A percentile compares a stretch with the other conserved stretches of the same genome.
Conservation (phyloP, 2,329 filamentous ascomycete species). For the Stylonectria norvegica region DNA sequence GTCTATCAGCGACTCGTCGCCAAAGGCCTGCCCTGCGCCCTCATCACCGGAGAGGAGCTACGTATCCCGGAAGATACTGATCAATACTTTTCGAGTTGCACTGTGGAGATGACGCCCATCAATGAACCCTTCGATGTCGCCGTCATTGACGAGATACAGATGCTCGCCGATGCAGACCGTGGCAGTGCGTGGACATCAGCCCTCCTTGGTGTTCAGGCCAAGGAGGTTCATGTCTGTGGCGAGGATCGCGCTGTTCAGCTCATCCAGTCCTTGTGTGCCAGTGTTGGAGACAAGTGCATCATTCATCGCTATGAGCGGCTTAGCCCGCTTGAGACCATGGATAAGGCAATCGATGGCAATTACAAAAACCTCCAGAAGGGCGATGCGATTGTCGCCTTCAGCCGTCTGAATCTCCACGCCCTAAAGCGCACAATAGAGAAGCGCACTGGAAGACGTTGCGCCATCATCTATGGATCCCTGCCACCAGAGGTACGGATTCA, state of each 20-base stretch:
- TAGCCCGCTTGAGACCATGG: constrained; percentile 68
- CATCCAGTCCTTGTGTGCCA: constrained; percentile 71
- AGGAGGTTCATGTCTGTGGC: constrained; percentile 89
- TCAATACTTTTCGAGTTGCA: constrained; percentile 72
- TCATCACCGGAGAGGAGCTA: constrained; percentile 90
- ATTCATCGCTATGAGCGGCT: constrained; percentile 82
- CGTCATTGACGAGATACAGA: constrained; percentile 98
- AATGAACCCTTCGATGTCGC: constrained; percentile 70
- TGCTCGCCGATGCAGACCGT: constrained; percentile 77
- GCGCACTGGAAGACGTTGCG: constrained; percentile 73
- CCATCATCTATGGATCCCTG: constrained; percentile 87
- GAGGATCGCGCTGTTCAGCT: constrained; percentile 79
- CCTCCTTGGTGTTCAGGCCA: constrained; percentile 78
- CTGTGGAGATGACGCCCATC: constrained; percentile 80
- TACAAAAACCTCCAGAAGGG: constrained; percentile 74
- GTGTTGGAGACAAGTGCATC: constrained; percentile 76
- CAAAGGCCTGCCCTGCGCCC: constrained; percentile 70
- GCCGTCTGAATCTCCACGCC: constrained; percentile 74
- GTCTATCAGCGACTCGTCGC: constrained; percentile 84
- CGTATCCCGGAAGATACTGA: constrained; percentile 60
- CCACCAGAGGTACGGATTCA: constrained; percentile 90
- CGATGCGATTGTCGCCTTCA: constrained; percentile 87
- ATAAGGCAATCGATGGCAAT: constrained; percentile 58
- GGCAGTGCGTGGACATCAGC: constrained; percentile 96
- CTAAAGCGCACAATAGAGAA: constrained; percentile 76